Evolutionary conservation across 805 yeast species (phyloP).

Genomic region (Pichia occidentalis): DNA sequence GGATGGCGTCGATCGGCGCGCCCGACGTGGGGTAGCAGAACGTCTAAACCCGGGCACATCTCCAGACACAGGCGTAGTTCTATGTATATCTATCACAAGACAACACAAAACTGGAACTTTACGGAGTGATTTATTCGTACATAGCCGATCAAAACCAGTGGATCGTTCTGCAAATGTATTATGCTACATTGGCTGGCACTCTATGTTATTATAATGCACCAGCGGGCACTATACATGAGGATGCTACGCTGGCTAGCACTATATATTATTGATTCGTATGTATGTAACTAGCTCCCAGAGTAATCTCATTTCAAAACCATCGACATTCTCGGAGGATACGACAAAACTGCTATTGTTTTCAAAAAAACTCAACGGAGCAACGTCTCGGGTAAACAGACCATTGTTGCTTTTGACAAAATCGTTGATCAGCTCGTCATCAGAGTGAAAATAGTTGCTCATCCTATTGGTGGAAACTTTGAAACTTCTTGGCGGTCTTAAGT

Average conservation of each 20-base stretch:
- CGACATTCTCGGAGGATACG: neutral
- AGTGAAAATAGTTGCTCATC: slow-evolving; percentile 1
- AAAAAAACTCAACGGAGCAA: too few relatives aligned
- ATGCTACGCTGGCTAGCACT: too few relatives aligned
- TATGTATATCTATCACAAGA: too few relatives aligned
- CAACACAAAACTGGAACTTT: too few relatives aligned
- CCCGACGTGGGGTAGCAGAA: too few relatives aligned
- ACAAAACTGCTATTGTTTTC: neutral
- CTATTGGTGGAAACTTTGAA: neutral
- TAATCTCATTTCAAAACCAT: slow-evolving; percentile 6
- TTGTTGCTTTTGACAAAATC: slow-evolving; percentile 5
- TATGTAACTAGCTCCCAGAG: slow-evolving; percentile 10
- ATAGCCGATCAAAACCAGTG: neutral
- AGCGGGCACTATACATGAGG: too few relatives aligned
- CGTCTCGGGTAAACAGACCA: slow-evolving; percentile 10
- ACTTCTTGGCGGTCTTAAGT: neutral
- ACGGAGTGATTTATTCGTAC: too few relatives aligned
- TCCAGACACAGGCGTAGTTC: too few relatives aligned
- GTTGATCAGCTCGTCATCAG: slow-evolving; percentile 3
- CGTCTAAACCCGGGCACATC: too few relatives aligned
- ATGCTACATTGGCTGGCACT: neutral
- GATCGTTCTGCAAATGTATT: neutral
- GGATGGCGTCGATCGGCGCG: too few relatives aligned
- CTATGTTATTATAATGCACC: neutral
- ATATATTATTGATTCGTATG: slow-evolving; percentile 9